These are phyloP conservation scores for Solanum peruvianum DNA, from an alignment of 257 asterid species.

Conservation along the genomic window DNA sequence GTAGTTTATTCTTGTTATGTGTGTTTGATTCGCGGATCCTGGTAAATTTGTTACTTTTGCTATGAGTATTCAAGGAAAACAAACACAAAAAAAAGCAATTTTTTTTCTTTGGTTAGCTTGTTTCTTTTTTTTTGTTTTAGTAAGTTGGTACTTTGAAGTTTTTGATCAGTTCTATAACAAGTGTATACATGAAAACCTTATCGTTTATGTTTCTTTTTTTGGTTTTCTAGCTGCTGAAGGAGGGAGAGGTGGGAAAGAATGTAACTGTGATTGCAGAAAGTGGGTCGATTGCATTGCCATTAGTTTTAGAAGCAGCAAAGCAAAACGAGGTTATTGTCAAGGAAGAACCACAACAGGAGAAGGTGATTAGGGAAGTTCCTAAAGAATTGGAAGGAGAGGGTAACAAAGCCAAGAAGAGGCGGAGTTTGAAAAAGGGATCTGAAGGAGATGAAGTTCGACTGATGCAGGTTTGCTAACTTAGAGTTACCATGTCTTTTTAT, in stretches of 20 bases:
- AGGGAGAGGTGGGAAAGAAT: slow-evolving; percentile 49
- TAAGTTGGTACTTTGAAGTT: background rate
- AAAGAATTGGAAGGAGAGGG: slow-evolving; percentile 30
- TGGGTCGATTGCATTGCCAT: slow-evolving; percentile 44
- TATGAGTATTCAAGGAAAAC: background rate
- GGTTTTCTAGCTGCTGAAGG: slow-evolving; percentile 52
- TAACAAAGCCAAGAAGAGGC: slow-evolving; percentile 25
- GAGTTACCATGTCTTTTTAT: background rate
- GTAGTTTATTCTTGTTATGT: background rate
- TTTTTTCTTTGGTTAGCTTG: background rate
- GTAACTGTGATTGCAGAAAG: slow-evolving; percentile 43
- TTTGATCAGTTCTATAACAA: background rate
- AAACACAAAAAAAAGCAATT: background rate
- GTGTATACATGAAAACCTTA: background rate
- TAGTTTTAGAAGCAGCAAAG: slow-evolving; percentile 34
- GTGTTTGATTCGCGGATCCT: background rate
- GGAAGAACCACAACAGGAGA: slow-evolving; percentile 12
- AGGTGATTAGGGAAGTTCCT: slow-evolving; percentile 53
- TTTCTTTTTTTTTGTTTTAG: background rate
- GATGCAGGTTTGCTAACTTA: slow-evolving; percentile 54
- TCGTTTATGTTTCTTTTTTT: background rate
- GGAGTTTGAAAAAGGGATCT: slow-evolving; percentile 56
- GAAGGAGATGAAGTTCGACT: slow-evolving; percentile 80
- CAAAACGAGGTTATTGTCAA: slow-evolving; percentile 7
- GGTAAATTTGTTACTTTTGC: background rate